A percentile compares a stretch with the other conserved stretches of the same genome.
Evolutionary conservation across 805 yeast genomes (phyloP).

Genomic region (Saccharomycopsis babjevae): DNA sequence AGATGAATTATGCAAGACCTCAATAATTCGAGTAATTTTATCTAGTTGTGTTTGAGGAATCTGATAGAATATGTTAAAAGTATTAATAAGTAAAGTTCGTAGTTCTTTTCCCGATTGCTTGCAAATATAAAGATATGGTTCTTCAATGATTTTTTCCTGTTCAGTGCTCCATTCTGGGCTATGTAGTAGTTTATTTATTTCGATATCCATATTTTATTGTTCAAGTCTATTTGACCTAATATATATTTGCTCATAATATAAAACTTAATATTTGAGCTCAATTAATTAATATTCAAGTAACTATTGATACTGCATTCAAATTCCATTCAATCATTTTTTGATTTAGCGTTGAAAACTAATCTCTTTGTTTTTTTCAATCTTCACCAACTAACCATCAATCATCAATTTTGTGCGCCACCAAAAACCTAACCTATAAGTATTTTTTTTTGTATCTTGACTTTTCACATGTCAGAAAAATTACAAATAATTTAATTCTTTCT

Average conservation of each 20-base stretch:
- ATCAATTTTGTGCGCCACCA: background rate
- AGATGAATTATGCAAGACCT: slow-evolving; percentile 55
- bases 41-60: slow-evolving; percentile 32
- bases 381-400: background rate
- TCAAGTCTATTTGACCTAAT: too few species aligned
- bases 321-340: too few species aligned
- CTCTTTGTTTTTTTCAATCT: background rate
- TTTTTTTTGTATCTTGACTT: background rate
- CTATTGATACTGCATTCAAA: too few species aligned
- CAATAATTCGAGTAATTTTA: slow-evolving; percentile 39
- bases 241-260: too few species aligned
- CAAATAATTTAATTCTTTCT: background rate
- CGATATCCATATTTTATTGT: slow-evolving; percentile 14
- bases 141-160: slow-evolving; percentile 25
- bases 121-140: slow-evolving; percentile 43
- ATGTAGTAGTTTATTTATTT: slow-evolving; percentile 1
- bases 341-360: too few species aligned
- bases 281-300: too few species aligned
- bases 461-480: background rate
- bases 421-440: background rate
- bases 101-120: slow-evolving; percentile 48
- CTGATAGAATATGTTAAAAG: slow-evolving; percentile 43
- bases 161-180: slow-evolving; percentile 24
- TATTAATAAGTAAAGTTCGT: slow-evolving; percentile 36
- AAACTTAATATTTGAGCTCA: too few species aligned